Conservation (phyloP, 805 yeast species). For the Hanseniaspora taiwanica region DNA sequence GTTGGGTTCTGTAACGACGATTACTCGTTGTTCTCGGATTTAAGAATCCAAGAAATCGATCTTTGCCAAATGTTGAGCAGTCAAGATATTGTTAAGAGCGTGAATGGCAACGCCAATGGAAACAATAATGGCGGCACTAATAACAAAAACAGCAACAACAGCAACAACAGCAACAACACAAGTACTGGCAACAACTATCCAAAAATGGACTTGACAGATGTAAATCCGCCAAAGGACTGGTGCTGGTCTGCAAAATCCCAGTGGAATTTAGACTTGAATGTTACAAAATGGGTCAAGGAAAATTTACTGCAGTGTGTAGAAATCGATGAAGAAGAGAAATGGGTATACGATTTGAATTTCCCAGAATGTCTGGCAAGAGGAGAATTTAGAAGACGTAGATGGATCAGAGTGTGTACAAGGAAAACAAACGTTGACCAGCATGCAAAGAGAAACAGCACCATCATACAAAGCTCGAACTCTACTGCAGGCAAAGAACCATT, state of each 20-base stretch:
- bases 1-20: conserved; percentile 44
- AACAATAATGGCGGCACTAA: too few species aligned
- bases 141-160: neutral
- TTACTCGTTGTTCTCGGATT: conserved; percentile 35
- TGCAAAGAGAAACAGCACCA: neutral
- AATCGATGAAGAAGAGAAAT: conserved; percentile 63
- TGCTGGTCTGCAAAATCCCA: conserved; percentile 29
- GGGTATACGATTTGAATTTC: conserved; percentile 59
- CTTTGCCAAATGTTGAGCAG: conserved; percentile 5
- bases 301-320: conserved; percentile 38
- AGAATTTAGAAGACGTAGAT: conserved; percentile 48
- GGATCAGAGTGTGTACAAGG: conserved; percentile 36
- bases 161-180: neutral
- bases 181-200: too few species aligned
- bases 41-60: conserved; percentile 21
- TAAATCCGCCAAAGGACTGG: conserved; percentile 52
- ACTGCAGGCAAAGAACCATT: too few species aligned
- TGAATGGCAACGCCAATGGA: too few species aligned
- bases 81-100: too few species aligned
- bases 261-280: conserved; percentile 60
- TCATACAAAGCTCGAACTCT: neutral
- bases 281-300: conserved; percentile 47
- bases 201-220: conserved; percentile 19
- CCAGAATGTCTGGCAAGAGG: conserved; percentile 13
- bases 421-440: conserved; percentile 7